Evolutionary conservation across 2,329 filamentous ascomycete species (phyloP).

Genomic region (Aspergillus nomiae): DNA sequence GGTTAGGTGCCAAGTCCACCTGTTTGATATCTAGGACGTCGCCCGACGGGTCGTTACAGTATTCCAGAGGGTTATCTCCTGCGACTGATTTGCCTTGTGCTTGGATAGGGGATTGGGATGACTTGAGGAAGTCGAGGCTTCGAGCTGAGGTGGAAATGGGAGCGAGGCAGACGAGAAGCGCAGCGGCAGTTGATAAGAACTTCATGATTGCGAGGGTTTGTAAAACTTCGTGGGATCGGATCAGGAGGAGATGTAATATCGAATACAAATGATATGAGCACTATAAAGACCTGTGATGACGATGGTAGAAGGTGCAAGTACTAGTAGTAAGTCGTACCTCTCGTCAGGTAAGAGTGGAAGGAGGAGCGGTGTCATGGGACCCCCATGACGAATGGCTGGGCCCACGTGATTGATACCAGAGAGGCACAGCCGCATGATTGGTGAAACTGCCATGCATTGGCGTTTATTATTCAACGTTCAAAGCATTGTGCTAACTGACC

Average conservation of each 20-base stretch:
- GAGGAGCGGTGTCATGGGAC: conserved; percentile 21
- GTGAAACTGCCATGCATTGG: conserved; percentile 10
- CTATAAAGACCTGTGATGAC: not conserved
- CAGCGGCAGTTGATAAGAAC: conserved; percentile 36
- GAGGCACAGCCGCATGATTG: not conserved
- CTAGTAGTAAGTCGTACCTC: not conserved
- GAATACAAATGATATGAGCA: not conserved
- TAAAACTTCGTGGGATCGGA: not conserved
- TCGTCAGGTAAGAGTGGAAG: not conserved
- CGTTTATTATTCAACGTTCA: not conserved
- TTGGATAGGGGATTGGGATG: conserved; percentile 53
- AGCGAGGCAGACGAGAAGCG: conserved; percentile 48
- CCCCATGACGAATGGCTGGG: conserved; percentile 3
- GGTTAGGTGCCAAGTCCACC: conserved; percentile 83
- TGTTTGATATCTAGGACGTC: conserved; percentile 76
- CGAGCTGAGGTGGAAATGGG: conserved; percentile 48
- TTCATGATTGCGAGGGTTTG: conserved; percentile 38
- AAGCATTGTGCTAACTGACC: not conserved
- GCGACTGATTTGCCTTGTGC: conserved; percentile 65
- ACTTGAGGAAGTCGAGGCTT: conserved; percentile 52
- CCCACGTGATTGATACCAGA: not conserved
- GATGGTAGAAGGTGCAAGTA: not conserved
- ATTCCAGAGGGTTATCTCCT: conserved; percentile 81
- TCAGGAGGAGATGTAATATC: not conserved
- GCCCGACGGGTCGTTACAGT: conserved; percentile 69